Conservation (phyloP, 768 basidiomycete species). For the Suillus subluteus region DNA sequence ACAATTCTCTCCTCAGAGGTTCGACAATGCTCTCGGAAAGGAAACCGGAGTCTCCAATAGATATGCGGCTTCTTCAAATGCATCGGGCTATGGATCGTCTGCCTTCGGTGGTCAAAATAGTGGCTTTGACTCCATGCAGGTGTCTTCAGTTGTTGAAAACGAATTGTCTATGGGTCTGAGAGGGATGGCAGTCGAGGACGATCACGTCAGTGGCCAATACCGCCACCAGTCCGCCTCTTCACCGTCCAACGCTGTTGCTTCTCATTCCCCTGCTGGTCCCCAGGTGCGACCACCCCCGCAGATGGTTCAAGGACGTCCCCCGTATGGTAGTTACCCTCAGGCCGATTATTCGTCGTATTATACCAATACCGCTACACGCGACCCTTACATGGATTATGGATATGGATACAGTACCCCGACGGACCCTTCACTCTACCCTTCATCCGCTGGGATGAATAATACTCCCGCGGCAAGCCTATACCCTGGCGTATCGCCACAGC, state of each 20-base stretch:
- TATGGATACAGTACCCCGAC: constrained; percentile 56
- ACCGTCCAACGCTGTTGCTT: constrained; percentile 33
- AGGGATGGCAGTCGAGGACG: constrained; percentile 64
- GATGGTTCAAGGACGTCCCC: constrained; percentile 47
- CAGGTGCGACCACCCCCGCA: constrained; percentile 46
- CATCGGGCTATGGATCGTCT: constrained; percentile 34
- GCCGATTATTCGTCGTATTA: constrained; percentile 67
- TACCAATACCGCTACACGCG: constrained; percentile 49
- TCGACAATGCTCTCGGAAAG: constrained; percentile 49
- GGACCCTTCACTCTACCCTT: constrained; percentile 55
- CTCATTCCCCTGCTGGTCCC: constrained; percentile 34
- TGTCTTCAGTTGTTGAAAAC: constrained; percentile 48
- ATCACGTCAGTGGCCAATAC: constrained; percentile 42
- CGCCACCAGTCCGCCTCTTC: constrained; percentile 39
- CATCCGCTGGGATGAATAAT: constrained; percentile 48
- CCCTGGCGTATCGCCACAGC: constrained; percentile 45
- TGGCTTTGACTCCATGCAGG: constrained; percentile 41
- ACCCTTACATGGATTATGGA: constrained; percentile 56
- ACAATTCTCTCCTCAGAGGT: constrained; percentile 58
- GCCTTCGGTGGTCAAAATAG: constrained; percentile 35
- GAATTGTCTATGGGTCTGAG: constrained; percentile 62
- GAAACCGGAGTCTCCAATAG: constrained; percentile 42
- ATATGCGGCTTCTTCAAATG: constrained; percentile 50
- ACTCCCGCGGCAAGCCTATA: constrained; percentile 53
- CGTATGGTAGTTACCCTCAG: constrained; percentile 54